Conservation (phyloP, 2,329 filamentous ascomycete species). For the Sordariomycetes sp. region DNA sequence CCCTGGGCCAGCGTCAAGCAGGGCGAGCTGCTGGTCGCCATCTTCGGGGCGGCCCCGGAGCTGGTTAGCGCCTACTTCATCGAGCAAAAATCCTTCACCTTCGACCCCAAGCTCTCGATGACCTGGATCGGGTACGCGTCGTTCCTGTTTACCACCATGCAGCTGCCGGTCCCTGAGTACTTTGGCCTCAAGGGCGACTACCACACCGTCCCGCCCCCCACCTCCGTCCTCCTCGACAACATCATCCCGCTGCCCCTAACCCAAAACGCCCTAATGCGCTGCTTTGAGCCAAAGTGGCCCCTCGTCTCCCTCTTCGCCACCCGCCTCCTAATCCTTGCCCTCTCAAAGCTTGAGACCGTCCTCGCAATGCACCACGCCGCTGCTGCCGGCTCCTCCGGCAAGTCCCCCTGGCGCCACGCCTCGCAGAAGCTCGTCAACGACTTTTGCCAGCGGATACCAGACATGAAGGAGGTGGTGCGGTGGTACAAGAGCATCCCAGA, state of each 20-base stretch:
- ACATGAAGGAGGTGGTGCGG: constrained; percentile 67
- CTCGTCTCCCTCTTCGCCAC: constrained; percentile 76
- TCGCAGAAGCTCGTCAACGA: constrained; percentile 54
- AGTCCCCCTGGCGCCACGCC: constrained; percentile 54
- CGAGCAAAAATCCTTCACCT: constrained; percentile 65
- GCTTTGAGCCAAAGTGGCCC: constrained; percentile 63
- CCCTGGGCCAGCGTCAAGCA: constrained; percentile 76
- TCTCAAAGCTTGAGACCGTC: constrained; percentile 61
- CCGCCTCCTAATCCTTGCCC: constrained; percentile 62
- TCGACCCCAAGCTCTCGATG: constrained; percentile 82
- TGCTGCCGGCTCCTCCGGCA: constrained; percentile 18
- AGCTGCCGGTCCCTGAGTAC: constrained; percentile 56
- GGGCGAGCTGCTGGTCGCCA: constrained; percentile 64
- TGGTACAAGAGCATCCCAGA: constrained; percentile 57
- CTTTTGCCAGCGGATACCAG: constrained; percentile 67
- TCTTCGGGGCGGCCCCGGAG: constrained; percentile 74
- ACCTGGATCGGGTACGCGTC: constrained; percentile 93
- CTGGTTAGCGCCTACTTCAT: constrained; percentile 79
- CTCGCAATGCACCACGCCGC: constrained; percentile 43
- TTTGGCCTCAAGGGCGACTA: constrained; percentile 54
- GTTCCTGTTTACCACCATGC: constrained; percentile 71
- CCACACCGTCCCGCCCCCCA: constrained; percentile 60
- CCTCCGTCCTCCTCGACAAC: constrained; percentile 68
- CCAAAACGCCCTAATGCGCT: constrained; percentile 66
- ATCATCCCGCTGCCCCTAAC: constrained; percentile 73